A percentile compares a stretch with the other conserved stretches of the same genome.
These are phyloP conservation scores for Penicillium salamii DNA, from an alignment of 495 filamentous ascomycete species.

Conservation along the genomic window DNA sequence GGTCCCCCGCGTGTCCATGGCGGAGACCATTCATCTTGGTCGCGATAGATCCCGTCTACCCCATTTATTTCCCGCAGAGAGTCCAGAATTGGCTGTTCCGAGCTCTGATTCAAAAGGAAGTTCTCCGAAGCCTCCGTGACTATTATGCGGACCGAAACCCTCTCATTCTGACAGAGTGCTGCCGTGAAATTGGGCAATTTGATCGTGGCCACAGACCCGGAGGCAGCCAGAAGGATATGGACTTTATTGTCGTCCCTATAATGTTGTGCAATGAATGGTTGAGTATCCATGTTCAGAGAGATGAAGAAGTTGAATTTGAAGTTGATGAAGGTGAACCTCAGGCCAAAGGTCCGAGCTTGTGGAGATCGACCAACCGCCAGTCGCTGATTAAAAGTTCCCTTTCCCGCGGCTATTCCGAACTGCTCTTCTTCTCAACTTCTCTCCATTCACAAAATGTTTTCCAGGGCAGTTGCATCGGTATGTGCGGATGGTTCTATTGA, in stretches of 20 bases:
- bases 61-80: constrained; percentile 48
- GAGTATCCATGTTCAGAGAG: background rate
- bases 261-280: background rate
- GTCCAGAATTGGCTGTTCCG: constrained; percentile 63
- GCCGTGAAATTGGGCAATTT: constrained; percentile 75
- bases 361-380: constrained; percentile 9
- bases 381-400: constrained; percentile 6
- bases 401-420: constrained; percentile 2
- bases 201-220: constrained; percentile 82
- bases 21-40: constrained; percentile 76
- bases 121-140: constrained; percentile 66
- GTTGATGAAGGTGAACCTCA: no score
- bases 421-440: background rate
- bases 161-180: constrained; percentile 48
- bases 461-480: constrained; percentile 36
- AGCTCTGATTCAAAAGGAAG: constrained; percentile 67
- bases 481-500: no score
- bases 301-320: background rate
- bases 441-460: constrained; percentile 27
- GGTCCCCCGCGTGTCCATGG: constrained; percentile 60
- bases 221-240: constrained; percentile 78
- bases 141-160: constrained; percentile 75
- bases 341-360: constrained; percentile 1
- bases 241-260: constrained; percentile 55
- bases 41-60: constrained; percentile 71